These are phyloP conservation scores for Tolypocladium tundrense DNA, from an alignment of 2,329 filamentous ascomycete genomes.

Conservation along the genomic window DNA sequence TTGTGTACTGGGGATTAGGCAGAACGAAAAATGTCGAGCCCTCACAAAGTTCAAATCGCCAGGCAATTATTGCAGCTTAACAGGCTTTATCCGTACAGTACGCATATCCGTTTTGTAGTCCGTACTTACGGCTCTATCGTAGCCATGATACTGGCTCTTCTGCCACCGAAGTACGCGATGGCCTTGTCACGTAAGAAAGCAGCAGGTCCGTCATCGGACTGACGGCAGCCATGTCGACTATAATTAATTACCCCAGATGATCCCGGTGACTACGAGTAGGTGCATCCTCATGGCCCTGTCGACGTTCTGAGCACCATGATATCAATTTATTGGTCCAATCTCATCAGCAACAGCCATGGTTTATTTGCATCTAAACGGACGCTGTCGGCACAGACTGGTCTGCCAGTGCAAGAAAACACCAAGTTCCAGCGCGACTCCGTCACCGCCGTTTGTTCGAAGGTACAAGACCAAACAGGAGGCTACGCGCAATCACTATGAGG, in stretches of 20 bases:
- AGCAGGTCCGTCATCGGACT: neutral
- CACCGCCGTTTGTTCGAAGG: neutral
- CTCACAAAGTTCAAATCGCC: too few species aligned
- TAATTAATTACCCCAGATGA: too few species aligned
- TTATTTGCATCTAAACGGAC: neutral
- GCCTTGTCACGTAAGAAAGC: slow-evolving; percentile 1
- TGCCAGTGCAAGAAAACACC: neutral
- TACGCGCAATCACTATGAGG: neutral
- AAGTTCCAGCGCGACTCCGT: neutral
- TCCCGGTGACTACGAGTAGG: too few species aligned
- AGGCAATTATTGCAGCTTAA: neutral
- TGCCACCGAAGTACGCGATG: neutral
- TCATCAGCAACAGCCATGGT: neutral
- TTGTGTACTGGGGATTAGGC: too few species aligned
- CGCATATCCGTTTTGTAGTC: neutral
- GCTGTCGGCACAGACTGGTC: neutral
- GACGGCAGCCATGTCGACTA: too few species aligned
- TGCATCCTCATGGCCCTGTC: neutral
- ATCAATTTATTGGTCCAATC: neutral
- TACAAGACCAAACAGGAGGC: neutral
- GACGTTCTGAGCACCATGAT: neutral
- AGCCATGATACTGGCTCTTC: neutral
- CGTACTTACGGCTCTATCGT: neutral
- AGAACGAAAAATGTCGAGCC: too few species aligned
- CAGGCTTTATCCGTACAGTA: neutral